Percentiles rank a stretch among this genome's conserved stretches.
Conservation (phyloP, 441 rosid genomes). For the Euphorbia corollata region DNA sequence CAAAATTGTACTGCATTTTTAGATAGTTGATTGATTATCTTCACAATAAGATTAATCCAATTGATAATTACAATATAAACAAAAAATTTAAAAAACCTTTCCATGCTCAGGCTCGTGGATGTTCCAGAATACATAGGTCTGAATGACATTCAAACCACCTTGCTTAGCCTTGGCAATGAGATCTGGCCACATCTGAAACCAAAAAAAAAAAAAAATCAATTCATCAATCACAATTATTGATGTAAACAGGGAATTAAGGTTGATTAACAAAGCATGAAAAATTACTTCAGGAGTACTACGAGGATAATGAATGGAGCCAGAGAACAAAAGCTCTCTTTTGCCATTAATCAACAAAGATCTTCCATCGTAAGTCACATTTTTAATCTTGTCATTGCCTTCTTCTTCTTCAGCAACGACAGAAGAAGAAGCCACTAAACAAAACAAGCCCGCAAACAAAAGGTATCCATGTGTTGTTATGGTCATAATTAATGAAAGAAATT, state of each 20-base stretch:
- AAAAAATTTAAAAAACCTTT: conserved; percentile 29
- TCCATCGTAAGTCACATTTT: conserved; percentile 54
- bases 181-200: conserved; percentile 63
- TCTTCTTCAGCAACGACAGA: conserved; percentile 7
- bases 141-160: conserved; percentile 71
- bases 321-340: conserved; percentile 64
- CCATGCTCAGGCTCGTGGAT: conserved; percentile 69
- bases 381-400: conserved; percentile 10
- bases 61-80: background rate
- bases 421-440: conserved; percentile 24
- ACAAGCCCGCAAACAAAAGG: background rate
- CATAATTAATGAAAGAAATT: background rate
- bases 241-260: no score
- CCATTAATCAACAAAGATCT: conserved; percentile 76
- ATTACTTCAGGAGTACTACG: conserved; percentile 80
- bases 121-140: conserved; percentile 86
- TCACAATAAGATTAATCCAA: background rate
- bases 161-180: conserved; percentile 53
- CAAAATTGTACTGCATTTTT: conserved; percentile 48
- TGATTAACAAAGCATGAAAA: background rate
- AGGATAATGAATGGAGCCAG: conserved; percentile 90
- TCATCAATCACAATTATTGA: background rate
- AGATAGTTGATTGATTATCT: no score
- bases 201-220: background rate
- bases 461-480: background rate